Base-by-base conservation (phyloP, 2,329 filamentous ascomycete species). In the Erysiphe neolycopersici region DNA sequence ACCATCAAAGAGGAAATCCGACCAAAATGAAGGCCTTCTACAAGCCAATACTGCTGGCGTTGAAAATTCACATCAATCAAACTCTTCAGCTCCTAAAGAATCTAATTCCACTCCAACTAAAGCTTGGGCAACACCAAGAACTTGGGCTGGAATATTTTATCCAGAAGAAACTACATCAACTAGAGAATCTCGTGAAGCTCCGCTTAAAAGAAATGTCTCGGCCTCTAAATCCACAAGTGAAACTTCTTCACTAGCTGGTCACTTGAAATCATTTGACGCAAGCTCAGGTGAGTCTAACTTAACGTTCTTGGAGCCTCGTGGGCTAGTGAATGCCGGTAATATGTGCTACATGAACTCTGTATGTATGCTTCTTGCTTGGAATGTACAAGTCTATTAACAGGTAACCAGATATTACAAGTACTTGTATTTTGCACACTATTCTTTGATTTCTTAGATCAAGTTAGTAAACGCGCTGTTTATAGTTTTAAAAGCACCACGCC, bases 331-430 rank as follows among this genome's bases (percentile, higher is more conserved):
- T 61, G 91, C 87, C 36, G 89, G 89, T 42, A 95, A 98, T 58
- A 91, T 95, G 81, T 98, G 89, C 62, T 98, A 98, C 62, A 95
- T 98, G 89, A 98, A 95, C 65, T 94, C 89, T 49, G 87, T 93
- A 68, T 63, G 81, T 64, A 16, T 35, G 43, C 41, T 9, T 18
- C 6, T 30, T 26, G n/a, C n/a, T 19, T 6, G 8, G 13, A n/a
- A 9, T 14, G 4, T 9, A 14, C 19, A 46, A 55, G 69, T 51
- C 29, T 33, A 14, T 8, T 8, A 16, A 41, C 26, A 13, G 5
- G 13, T 4, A 41, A 37, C 8, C 50, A 93, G 84, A 77, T 95
- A 59, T 69, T 98, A 50, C 89, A 98, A 77, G 80, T 91, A 57
- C 71, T 98, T 54, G 71, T 94, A 51, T 95, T 85, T 58, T 95